Percentiles rank a stretch among this genome's conserved stretches.
Conservation (phyloP, 1,139 yeast genomes). For the Geotrichum klebahnii region DNA sequence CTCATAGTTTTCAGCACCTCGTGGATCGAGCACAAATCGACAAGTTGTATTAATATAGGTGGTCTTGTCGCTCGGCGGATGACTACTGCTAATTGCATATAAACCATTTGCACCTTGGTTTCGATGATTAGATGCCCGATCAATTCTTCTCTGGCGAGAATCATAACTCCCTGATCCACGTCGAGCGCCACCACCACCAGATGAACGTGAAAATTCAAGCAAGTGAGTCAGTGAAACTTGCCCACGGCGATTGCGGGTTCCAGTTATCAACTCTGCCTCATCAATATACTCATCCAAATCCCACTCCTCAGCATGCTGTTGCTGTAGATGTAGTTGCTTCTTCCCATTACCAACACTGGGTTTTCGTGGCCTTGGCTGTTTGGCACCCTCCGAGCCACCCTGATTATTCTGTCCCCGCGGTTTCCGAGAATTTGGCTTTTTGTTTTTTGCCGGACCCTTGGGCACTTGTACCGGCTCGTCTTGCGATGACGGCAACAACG, state of each 20-base stretch:
- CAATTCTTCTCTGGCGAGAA: conserved; percentile 8
- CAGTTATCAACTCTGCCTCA: conserved; percentile 2
- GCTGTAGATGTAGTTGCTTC: conserved; percentile 3
- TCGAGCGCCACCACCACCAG: conserved; percentile 14
- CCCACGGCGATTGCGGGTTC: conserved; percentile 29
- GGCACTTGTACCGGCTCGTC: too few species aligned
- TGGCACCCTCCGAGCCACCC: background rate
- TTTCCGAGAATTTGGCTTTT: too few species aligned
- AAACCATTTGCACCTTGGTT: background rate
- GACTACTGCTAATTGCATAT: conserved; percentile 10
- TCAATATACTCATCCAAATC: conserved; percentile 5
- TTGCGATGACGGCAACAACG: too few species aligned
- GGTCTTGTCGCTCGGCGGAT: conserved; percentile 52
- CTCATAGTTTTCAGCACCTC: conserved; percentile 47
- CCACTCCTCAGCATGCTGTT: background rate
- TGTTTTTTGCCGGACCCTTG: too few species aligned
- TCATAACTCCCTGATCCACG: conserved; percentile 16
- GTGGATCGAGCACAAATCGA: conserved; percentile 68
- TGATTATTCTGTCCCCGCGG: conserved; percentile 1
- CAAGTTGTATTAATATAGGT: conserved; percentile 80
- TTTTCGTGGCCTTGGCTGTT: background rate
- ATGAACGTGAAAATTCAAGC: conserved; percentile 29
- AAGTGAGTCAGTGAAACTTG: conserved; percentile 35
- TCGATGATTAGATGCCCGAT: background rate
- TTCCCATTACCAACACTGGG: background rate